A percentile compares a stretch with the other conserved stretches of the same genome.
Conservation (phyloP, 225 moss, liverwort and hornwort genomes). For the Lunularia cruciata region DNA sequence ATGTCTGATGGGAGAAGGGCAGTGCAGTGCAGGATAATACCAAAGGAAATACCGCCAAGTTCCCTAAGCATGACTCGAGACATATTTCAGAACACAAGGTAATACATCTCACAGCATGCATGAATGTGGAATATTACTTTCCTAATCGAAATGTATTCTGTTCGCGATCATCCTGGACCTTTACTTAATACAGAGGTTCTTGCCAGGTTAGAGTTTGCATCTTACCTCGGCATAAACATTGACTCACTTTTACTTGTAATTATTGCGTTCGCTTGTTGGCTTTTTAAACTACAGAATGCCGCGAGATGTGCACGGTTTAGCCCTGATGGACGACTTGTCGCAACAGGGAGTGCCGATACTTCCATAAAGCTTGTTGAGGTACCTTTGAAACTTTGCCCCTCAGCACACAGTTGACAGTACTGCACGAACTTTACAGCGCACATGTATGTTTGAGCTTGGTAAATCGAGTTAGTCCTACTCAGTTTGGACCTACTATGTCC, state of each 20-base stretch:
- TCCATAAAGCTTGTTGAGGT: slow-evolving; percentile 91
- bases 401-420: too few species aligned
- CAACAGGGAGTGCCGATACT: slow-evolving; percentile 90
- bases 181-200: background rate
- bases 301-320: slow-evolving; percentile 94
- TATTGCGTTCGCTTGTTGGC: background rate
- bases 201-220: background rate
- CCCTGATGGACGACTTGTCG: slow-evolving; percentile 90
- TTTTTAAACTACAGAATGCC: slow-evolving; percentile 54
- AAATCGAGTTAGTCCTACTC: too few species aligned
- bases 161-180: background rate
- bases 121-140: too few species aligned
- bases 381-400: background rate
- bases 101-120: background rate
- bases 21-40: slow-evolving; percentile 74
- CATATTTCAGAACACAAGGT: slow-evolving; percentile 96
- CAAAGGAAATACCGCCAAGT: slow-evolving; percentile 62
- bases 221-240: too few species aligned
- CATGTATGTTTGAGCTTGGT: too few species aligned
- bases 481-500: too few species aligned
- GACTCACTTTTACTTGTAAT: background rate
- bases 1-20: slow-evolving; percentile 44
- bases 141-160: background rate
- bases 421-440: too few species aligned
- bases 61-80: slow-evolving; percentile 72